phyloP scores from a whole-genome alignment of 257 asterid species.

The Parsonsia alboflavescens region DNA sequence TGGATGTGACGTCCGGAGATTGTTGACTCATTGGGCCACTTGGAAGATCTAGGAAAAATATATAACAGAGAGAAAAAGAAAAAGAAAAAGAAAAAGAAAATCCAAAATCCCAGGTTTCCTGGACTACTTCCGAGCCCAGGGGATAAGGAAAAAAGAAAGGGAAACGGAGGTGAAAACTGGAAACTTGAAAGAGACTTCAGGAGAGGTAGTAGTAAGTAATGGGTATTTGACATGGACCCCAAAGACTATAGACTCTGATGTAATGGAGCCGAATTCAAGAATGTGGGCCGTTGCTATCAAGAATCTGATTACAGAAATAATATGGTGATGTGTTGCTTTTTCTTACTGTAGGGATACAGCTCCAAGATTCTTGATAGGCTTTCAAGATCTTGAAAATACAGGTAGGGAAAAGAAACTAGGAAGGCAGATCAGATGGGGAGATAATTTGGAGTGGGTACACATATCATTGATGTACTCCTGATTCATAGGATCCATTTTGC shows the following conservation, averaged over 20 bases:
- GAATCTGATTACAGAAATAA: conserved; percentile 24
- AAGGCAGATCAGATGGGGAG: not conserved
- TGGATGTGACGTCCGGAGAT: conserved; percentile 49
- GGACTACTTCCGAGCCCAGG: conserved; percentile 30
- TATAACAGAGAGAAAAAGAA: not conserved
- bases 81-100: not conserved
- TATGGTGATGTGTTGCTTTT: not conserved
- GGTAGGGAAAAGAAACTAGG: not conserved
- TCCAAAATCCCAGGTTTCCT: conserved; percentile 50
- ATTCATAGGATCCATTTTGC: not conserved
- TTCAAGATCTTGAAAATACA: conserved; percentile 17
- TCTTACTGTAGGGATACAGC: conserved; percentile 32
- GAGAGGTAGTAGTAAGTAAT: conserved; percentile 8
- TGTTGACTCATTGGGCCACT: conserved; percentile 35
- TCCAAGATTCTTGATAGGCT: conserved; percentile 24
- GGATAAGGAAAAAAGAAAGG: conserved; percentile 11
- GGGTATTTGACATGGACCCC: conserved; percentile 25
- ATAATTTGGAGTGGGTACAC: conserved; percentile 6
- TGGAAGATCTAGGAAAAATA: conserved; percentile 9
- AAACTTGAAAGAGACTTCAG: conserved; percentile 34
- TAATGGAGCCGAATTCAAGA: conserved; percentile 23
- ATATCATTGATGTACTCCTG: conserved; percentile 3
- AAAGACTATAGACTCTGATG: conserved; percentile 15
- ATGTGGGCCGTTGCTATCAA: conserved; percentile 38
- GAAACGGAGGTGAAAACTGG: conserved; percentile 16